Evolutionary conservation across 2,329 filamentous ascomycete genomes (phyloP).

Genomic region (Aspergillus ruber): DNA sequence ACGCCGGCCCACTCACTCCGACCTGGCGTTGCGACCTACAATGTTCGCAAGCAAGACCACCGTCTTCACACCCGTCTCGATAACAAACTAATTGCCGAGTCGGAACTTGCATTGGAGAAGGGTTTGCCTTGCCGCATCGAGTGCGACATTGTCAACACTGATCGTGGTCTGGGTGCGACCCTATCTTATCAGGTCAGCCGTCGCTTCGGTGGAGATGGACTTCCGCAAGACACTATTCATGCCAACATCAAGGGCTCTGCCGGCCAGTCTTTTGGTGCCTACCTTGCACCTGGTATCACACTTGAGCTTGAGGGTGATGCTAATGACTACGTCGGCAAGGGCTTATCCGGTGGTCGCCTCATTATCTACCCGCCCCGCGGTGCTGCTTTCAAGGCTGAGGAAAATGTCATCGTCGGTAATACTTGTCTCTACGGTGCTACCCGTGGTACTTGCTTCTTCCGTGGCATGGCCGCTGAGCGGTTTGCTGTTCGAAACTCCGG

Average conservation of each 20-base stretch:
- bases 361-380: conserved; percentile 89
- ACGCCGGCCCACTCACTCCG: conserved; percentile 94
- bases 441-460: conserved; percentile 88
- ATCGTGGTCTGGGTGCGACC: conserved; percentile 86
- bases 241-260: conserved; percentile 95
- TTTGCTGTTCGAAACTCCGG: conserved; percentile 96
- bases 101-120: conserved; percentile 89
- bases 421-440: conserved; percentile 94
- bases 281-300: conserved; percentile 85
- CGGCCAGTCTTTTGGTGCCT: conserved; percentile 93
- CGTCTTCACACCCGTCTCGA: conserved; percentile 86
- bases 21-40: conserved; percentile 91
- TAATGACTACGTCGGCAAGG: conserved; percentile 97
- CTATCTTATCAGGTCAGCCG: conserved; percentile 95
- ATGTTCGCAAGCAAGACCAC: conserved; percentile 96
- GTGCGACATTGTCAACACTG: conserved; percentile 93
- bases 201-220: conserved; percentile 78
- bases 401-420: conserved; percentile 91
- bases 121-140: conserved; percentile 88
- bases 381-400: conserved; percentile 90
- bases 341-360: conserved; percentile 82
- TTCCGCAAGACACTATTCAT: conserved; percentile 89
- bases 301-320: conserved; percentile 91
- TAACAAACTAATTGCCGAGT: conserved; percentile 95
- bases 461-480: conserved; percentile 89